A percentile compares a stretch with the other conserved stretches of the same genome.
Conservation (phyloP, 1,284 basidiomycete species). For the Sporisorium reilianum region DNA sequence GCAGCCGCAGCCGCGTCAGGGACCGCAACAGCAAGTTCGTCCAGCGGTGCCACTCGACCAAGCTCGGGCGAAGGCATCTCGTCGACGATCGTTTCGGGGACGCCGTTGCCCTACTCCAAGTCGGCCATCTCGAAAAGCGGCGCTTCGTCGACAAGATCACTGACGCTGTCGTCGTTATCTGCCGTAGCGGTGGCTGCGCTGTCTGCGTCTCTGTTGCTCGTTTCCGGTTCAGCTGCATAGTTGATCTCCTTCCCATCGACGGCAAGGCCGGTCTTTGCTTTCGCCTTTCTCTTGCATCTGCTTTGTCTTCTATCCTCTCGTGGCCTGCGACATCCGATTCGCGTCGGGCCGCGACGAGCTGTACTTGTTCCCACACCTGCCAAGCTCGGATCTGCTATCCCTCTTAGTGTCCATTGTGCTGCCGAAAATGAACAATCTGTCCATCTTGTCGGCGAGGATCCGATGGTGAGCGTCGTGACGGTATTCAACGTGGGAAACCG, state of each 20-base stretch:
- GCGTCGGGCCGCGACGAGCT: slow-evolving; percentile 12
- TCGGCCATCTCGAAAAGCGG: slow-evolving; percentile 21
- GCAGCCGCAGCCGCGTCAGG: not conserved
- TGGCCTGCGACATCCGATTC: slow-evolving; percentile 2
- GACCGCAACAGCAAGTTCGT: not conserved
- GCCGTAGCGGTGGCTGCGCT: slow-evolving; percentile 1
- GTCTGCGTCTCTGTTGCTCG: slow-evolving; percentile 1
- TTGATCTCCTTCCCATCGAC: not conserved
- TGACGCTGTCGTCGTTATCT: slow-evolving; percentile 4
- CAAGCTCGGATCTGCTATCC: not conserved
- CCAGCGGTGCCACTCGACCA: not conserved
- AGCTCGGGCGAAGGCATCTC: slow-evolving; percentile 4
- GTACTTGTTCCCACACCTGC: slow-evolving; percentile 3
- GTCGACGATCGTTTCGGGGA: slow-evolving; percentile 31
- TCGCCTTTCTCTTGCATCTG: not conserved
- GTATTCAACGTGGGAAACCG: not conserved
- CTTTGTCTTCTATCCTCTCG: not conserved
- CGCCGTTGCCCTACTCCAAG: slow-evolving; percentile 40
- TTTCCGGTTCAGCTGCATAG: slow-evolving; percentile 1
- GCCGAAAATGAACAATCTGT: not conserved
- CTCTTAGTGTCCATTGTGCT: not conserved
- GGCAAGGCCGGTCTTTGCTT: slow-evolving; percentile 26
- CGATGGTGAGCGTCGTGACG: not conserved
- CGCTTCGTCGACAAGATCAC: not conserved
- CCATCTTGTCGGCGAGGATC: not conserved